phyloP scores from a whole-genome alignment of 768 basidiomycete species.

The Leccinum olivaceopallidum region DNA sequence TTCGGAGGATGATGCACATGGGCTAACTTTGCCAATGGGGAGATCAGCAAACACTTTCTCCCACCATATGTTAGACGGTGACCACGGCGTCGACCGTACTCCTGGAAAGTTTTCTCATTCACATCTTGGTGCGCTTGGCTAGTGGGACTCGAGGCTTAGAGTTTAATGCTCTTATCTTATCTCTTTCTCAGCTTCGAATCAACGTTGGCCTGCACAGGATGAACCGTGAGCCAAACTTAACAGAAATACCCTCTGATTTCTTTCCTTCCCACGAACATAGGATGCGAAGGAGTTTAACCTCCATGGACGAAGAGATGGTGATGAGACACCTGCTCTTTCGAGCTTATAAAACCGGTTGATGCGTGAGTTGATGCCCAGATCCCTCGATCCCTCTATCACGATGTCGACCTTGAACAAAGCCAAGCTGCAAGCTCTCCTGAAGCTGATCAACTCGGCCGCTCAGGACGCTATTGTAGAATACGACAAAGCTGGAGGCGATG shows the following conservation, averaged over 20 bases:
- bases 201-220: background rate
- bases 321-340: background rate
- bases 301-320: background rate
- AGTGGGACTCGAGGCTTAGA: background rate
- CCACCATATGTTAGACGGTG: background rate
- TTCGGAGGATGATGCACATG: background rate
- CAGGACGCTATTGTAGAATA: constrained; percentile 36
- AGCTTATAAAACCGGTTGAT: background rate
- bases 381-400: background rate
- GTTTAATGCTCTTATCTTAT: constrained; percentile 7
- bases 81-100: background rate
- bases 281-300: background rate
- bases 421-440: constrained; percentile 30
- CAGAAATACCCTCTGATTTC: background rate
- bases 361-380: background rate
- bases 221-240: constrained; percentile 9
- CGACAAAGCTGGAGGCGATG: constrained; percentile 23
- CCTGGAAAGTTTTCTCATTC: constrained; percentile 4
- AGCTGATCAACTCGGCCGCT: constrained; percentile 33
- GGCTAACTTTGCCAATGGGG: background rate
- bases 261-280: background rate
- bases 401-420: constrained; percentile 24
- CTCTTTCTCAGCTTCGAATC: constrained; percentile 11
- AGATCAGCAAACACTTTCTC: background rate
- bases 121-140: background rate